These are phyloP conservation scores for Apiotrichum akiyoshidainum DNA, from an alignment of 1,284 basidiomycete genomes.

Conservation along the genomic window DNA sequence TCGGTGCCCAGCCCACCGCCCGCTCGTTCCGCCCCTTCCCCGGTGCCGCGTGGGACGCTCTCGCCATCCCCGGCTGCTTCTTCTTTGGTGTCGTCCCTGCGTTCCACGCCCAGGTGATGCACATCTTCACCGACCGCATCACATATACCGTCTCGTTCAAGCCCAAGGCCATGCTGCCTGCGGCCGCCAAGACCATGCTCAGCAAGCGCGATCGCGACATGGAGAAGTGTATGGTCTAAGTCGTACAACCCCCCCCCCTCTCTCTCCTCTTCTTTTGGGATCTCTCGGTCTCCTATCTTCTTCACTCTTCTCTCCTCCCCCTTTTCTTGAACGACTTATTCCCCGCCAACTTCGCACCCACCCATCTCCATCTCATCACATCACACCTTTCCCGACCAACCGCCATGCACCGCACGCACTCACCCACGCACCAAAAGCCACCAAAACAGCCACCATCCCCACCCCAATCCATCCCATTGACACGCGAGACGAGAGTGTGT, in stretches of 20 bases:
- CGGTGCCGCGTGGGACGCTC: constrained; percentile 22
- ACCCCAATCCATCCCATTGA: no score
- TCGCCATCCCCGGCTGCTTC: constrained; percentile 37
- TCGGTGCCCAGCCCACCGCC: constrained; percentile 24
- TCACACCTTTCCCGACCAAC: not conserved
- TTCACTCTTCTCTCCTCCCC: not conserved
- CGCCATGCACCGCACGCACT: not conserved
- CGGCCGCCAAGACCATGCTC: not conserved
- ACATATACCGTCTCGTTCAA: constrained; percentile 37
- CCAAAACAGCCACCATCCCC: no score
- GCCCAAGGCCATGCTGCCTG: constrained; percentile 9
- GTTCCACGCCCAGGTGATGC: constrained; percentile 39
- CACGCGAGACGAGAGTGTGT: no score
- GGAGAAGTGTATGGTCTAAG: constrained; percentile 2
- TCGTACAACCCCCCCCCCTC: not conserved
- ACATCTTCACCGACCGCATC: constrained; percentile 39
- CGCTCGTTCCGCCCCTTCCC: constrained; percentile 27
- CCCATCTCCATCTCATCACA: not conserved
- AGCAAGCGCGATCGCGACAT: not conserved
- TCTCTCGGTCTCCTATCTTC: not conserved
- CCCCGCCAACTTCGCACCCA: not conserved
- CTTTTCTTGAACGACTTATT: not conserved
- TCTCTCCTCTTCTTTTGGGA: not conserved
- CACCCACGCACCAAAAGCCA: no score
- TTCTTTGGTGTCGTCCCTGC: constrained; percentile 38